These are phyloP conservation scores for Aspergillus arachidicola DNA, from an alignment of 2,329 filamentous ascomycete genomes.

Conservation along the genomic window DNA sequence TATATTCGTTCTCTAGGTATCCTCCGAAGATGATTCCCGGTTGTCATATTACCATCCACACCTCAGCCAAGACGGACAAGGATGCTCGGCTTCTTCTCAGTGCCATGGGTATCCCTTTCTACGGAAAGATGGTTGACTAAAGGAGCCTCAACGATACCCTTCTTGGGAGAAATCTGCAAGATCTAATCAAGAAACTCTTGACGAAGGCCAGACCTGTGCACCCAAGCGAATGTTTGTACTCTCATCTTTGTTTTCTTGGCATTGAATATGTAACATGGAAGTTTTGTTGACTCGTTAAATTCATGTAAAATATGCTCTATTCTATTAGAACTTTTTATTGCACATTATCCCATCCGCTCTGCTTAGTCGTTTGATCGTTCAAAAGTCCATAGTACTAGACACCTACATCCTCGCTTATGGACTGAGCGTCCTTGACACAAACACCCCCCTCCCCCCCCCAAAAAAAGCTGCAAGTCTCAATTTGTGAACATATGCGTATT, in stretches of 20 bases:
- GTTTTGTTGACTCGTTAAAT: constrained; percentile 12
- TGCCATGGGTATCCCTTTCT: constrained; percentile 76
- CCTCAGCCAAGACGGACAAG: constrained; percentile 79
- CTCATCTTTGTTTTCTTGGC: constrained; percentile 5
- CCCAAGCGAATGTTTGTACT: background rate
- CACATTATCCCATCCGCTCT: constrained; percentile 2
- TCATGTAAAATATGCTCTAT: constrained; percentile 23
- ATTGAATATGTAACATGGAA: constrained; percentile 20
- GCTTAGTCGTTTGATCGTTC: background rate
- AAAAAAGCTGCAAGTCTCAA: background rate
- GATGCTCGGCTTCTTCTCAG: constrained; percentile 78
- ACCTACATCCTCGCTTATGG: background rate
- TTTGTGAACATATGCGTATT: background rate
- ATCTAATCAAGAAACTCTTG: background rate
- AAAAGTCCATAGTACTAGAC: background rate
- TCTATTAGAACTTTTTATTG: constrained; percentile 16
- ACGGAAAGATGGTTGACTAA: constrained; percentile 68
- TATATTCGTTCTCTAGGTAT: constrained; percentile 49
- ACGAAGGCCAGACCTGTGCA: background rate
- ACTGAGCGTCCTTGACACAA: background rate
- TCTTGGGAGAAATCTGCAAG: background rate
- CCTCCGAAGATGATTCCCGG: constrained; percentile 79
- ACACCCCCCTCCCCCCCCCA: background rate
- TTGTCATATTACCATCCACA: constrained; percentile 80
- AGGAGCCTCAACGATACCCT: background rate